Conservation (phyloP, 306 rosid species). For the Trichosanthes truncata region DNA sequence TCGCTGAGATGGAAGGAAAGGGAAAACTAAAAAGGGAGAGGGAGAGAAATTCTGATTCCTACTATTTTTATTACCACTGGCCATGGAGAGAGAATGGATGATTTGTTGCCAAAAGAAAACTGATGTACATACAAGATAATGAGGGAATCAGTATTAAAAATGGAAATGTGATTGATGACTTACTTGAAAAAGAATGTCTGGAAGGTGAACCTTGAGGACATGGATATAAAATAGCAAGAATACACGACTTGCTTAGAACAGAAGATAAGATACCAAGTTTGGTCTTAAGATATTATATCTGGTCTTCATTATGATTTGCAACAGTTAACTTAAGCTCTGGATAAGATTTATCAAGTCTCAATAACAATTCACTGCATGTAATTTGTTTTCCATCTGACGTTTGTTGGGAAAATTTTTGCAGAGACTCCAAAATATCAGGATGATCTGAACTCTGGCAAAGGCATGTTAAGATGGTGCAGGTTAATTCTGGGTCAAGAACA, state of each 20-base stretch:
- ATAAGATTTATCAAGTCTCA: conserved; percentile 34
- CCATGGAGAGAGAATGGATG: not conserved
- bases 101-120: not conserved
- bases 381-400: conserved; percentile 29
- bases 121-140: not conserved
- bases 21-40: not conserved
- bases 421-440: conserved; percentile 37
- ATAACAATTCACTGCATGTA: conserved; percentile 39
- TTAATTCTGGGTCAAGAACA: conserved; percentile 46
- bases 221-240: not conserved
- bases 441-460: conserved; percentile 35
- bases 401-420: conserved; percentile 45
- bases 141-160: not conserved
- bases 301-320: not conserved
- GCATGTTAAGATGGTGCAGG: conserved; percentile 51
- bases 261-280: not conserved
- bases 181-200: not conserved
- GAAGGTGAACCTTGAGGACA: not conserved
- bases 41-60: not conserved
- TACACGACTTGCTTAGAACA: not conserved
- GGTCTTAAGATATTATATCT: not conserved
- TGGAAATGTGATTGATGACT: not conserved
- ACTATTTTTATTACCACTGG: not conserved
- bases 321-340: conserved; percentile 41
- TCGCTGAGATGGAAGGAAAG: not conserved